Conservation (phyloP, 202 grass and related monocot genomes). For the Carex arenaria region DNA sequence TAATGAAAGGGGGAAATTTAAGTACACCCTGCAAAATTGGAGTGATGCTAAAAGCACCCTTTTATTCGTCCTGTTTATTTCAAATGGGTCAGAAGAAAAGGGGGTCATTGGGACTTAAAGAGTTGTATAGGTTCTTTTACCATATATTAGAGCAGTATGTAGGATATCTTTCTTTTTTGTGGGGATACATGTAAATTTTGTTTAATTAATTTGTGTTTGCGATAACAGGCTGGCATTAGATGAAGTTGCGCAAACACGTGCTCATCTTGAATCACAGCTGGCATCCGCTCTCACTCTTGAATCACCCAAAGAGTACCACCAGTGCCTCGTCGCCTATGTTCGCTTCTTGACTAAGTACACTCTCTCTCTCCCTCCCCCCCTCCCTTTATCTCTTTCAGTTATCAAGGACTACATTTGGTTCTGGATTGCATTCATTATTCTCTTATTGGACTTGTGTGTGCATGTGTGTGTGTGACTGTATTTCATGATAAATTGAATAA, state of each 20-base stretch:
- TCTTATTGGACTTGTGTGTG: background rate
- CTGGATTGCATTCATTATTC: background rate
- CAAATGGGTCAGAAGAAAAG: background rate
- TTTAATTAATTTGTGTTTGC: background rate
- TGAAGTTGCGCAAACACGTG: constrained; percentile 77
- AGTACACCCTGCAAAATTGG: constrained; percentile 3
- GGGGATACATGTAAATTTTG: background rate
- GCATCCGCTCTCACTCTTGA: constrained; percentile 71
- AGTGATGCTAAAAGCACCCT: background rate
- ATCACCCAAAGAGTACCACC: constrained; percentile 86
- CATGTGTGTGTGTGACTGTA: background rate
- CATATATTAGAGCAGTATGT: background rate
- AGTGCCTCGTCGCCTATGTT: constrained; percentile 84
- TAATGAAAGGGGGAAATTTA: background rate
- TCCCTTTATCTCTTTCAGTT: too few relatives aligned
- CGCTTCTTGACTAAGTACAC: constrained; percentile 83
- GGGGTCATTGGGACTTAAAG: background rate
- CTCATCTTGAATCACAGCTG: constrained; percentile 88
- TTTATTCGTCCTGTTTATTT: constrained; percentile 2
- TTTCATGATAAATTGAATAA: background rate
- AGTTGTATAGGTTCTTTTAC: background rate
- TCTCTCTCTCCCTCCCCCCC: background rate
- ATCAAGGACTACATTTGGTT: background rate
- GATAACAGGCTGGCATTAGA: constrained; percentile 52
- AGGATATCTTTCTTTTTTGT: background rate